Base-by-base conservation (phyloP, 768 basidiomycete genomes). In the Suillus subalutaceus region DNA sequence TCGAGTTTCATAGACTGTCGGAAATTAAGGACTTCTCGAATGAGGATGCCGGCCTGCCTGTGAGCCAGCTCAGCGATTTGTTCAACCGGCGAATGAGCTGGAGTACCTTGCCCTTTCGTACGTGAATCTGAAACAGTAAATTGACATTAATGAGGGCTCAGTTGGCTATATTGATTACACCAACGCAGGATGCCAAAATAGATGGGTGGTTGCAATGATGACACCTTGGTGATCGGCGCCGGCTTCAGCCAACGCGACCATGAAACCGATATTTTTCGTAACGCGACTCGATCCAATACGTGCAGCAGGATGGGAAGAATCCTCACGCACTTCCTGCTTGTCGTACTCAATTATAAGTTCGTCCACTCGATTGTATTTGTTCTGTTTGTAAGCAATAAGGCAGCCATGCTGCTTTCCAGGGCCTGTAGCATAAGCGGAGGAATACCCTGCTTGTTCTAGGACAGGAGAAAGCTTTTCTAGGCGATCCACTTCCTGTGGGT, bases 111-210 rank as follows among this genome's bases (percentile, higher is more conserved):
- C 81, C 67, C 95, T 86, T 78, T 99, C 96, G 73, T 97, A 98
- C 0, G 86, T 85, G 73, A 92, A 71, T 62, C 68, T 71, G 44
- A 35, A 65, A 43, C 55, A 26, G 13, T 20, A 9, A 6, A 26
- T 64, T 3, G 57, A 56, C 32, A 15, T 66, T 6, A 57, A 46
- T 40, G 2, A 38, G 30, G 7, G 23, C 7, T 52, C 26, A 30
- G 41, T 56, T 48, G 43, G n/a, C n/a, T n/a, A 20, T 48, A 23
- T 61, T 18, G n/a, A 26, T 16, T 57, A 26, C 37, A 80, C 85
- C 65, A 77, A 94, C 89, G 84, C 85, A 6, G 95, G 95, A 78
- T 97, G 95, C 96, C 96, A 98, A 77, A 97, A 98, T 30, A 97
- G 80, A 79, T 98, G 96, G 0, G 96, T 96, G 1, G 96, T 97